A percentile compares a stretch with the other conserved stretches of the same genome.
Evolutionary conservation across 2,329 filamentous ascomycete genomes (phyloP).

Genomic region (Exophiala calicioides): DNA sequence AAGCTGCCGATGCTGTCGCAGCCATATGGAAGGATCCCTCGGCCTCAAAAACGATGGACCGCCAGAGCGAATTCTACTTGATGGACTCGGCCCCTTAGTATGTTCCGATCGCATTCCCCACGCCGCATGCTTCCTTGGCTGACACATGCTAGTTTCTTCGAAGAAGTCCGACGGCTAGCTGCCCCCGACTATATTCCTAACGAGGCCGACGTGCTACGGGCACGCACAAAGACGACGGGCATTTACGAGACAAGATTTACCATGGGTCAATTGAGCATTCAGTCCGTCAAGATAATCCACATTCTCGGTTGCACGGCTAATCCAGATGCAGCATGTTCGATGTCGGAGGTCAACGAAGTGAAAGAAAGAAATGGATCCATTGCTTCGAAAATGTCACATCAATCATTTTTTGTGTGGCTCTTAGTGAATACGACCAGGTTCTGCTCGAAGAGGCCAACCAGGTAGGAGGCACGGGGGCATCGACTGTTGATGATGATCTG

Average conservation of each 20-base stretch:
- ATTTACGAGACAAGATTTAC: slow-evolving; percentile 99
- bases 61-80: slow-evolving; percentile 96
- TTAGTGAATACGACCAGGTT: slow-evolving; percentile 98
- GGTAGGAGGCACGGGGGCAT: slow-evolving; percentile 55
- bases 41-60: slow-evolving; percentile 80
- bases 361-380: slow-evolving; percentile 99
- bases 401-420: slow-evolving; percentile 97
- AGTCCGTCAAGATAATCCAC: slow-evolving; percentile 63
- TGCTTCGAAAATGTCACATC: slow-evolving; percentile 99
- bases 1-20: slow-evolving; percentile 79
- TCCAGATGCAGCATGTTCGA: slow-evolving; percentile 83
- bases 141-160: slow-evolving; percentile 74
- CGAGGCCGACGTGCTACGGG: slow-evolving; percentile 92
- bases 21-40: slow-evolving; percentile 89
- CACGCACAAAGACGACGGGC: slow-evolving; percentile 96
- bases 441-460: slow-evolving; percentile 96
- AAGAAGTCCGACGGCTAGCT: slow-evolving; percentile 84
- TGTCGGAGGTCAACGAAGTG: slow-evolving; percentile 93
- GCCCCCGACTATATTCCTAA: slow-evolving; percentile 82
- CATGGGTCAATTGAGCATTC: slow-evolving; percentile 98
- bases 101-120: slow-evolving; percentile 38
- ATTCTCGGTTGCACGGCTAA: slow-evolving; percentile 27
- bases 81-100: slow-evolving; percentile 99
- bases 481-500: slow-evolving; percentile 7
- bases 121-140: slow-evolving; percentile 25